Base-by-base conservation (phyloP, 2,329 filamentous ascomycete species). In the Beauveria caledonica region DNA sequence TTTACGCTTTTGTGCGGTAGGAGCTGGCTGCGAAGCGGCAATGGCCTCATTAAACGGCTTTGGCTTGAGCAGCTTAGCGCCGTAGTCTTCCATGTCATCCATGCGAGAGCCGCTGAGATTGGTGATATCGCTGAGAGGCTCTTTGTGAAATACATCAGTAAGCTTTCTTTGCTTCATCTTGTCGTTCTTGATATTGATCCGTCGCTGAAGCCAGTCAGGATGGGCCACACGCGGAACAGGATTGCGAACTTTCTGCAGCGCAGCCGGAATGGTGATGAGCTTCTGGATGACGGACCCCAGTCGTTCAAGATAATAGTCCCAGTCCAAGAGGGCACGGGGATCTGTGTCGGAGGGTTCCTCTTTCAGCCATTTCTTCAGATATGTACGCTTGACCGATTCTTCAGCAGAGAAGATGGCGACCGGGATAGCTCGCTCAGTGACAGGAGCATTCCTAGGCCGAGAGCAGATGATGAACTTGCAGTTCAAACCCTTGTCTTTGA, bases 391-490 rank as follows among this genome's bases (percentile, higher is more conserved):
- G 61, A 95, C 87, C 6, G 85, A 83, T 60, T 92, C 87, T 60
- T 97, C 93, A 0, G 94, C 92, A 0, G 94, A 97, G 74, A 99
- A 97, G 63, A 99, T 99, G 21, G 94, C 92, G 5, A 99, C 92
- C 0, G 94, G 94, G 62, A 99, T 84, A 23, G 94, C 94, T 68
- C 94, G 84, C 66, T 99, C 95, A 0, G 94, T 99, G 63, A 99
- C 92, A 1, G 94, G 93, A 0, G 93, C 90, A 69, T 90, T 90
- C 69, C 86, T 89, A 4, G 94, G 94, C 64, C 83, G 85, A 15
- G 91, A 83, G 56, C 92, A 96, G 69, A 99, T 97, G 72, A 99
- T 97, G 74, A 97, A 99, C 75, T 97, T 97, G 86, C 94, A 99
- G 77, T 99, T 99, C 67, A 99, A 74, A 3, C 94, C 94, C 74